These are phyloP conservation scores for Trametes pubescens DNA, from an alignment of 1,284 basidiomycete genomes.

Conservation along the genomic window DNA sequence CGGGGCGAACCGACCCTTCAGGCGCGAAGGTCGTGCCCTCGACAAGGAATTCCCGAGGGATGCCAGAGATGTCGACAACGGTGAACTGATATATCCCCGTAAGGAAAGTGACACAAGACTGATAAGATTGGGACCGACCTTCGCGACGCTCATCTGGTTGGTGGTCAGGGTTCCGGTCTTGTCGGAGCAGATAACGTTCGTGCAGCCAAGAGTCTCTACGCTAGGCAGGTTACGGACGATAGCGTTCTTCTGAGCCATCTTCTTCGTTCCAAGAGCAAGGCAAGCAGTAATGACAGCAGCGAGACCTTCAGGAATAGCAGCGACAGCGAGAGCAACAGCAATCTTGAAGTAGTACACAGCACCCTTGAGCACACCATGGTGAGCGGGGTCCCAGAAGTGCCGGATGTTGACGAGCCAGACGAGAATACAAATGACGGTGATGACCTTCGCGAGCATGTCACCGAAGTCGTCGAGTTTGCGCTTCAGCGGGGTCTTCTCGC, in stretches of 20 bases:
- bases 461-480: slow-evolving; percentile 97
- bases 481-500: slow-evolving; percentile 94
- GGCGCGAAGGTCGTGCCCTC: slow-evolving; percentile 94
- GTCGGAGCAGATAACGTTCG: slow-evolving; percentile 97
- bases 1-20: slow-evolving; percentile 72
- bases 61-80: slow-evolving; percentile 65
- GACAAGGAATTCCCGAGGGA: slow-evolving; percentile 77
- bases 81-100: slow-evolving; percentile 66
- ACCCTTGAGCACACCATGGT: slow-evolving; percentile 89
- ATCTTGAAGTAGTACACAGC: slow-evolving; percentile 99
- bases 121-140: slow-evolving; percentile 55
- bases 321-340: slow-evolving; percentile 94
- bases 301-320: slow-evolving; percentile 95
- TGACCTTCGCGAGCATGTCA: slow-evolving; percentile 95
- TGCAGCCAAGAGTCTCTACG: slow-evolving; percentile 95
- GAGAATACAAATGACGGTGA: slow-evolving; percentile 92
- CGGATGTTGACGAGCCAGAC: slow-evolving; percentile 96
- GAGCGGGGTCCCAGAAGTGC: slow-evolving; percentile 92
- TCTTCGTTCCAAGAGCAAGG: slow-evolving; percentile 93
- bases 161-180: slow-evolving; percentile 97
- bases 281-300: slow-evolving; percentile 98
- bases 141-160: slow-evolving; percentile 95
- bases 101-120: slow-evolving; percentile 8
- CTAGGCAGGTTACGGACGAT: slow-evolving; percentile 96
- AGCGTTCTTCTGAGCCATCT: slow-evolving; percentile 98